A percentile compares a stretch with the other conserved stretches of the same genome.
phyloP scores from a whole-genome alignment of 2,329 filamentous ascomycete genomes.

The Cadophora sp. region DNA sequence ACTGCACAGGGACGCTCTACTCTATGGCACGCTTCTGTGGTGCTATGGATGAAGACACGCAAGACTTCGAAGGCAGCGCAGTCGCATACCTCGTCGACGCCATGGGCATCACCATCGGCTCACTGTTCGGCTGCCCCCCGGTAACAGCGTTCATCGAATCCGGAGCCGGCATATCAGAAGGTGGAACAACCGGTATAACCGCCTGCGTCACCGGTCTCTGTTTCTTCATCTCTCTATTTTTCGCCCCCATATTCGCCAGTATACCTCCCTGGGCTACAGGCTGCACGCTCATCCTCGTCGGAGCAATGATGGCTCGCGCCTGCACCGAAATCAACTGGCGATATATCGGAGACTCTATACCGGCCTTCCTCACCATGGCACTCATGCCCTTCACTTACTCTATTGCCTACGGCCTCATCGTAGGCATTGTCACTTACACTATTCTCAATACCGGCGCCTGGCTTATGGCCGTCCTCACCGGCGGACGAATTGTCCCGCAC shows the following conservation, averaged over 20 bases:
- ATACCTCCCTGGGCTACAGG: constrained; percentile 91
- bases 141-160: constrained; percentile 89
- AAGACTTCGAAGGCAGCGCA: constrained; percentile 87
- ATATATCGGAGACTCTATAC: constrained; percentile 83
- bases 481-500: constrained; percentile 74
- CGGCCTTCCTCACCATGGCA: constrained; percentile 82
- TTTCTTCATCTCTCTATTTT: constrained; percentile 89
- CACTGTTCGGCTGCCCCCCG: constrained; percentile 78
- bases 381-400: constrained; percentile 92
- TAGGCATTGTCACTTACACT: constrained; percentile 77
- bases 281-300: constrained; percentile 85
- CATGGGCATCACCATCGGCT: constrained; percentile 78
- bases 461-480: constrained; percentile 68
- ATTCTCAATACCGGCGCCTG: constrained; percentile 76
- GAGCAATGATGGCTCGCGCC: constrained; percentile 83
- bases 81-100: constrained; percentile 86
- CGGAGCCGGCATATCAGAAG: constrained; percentile 89
- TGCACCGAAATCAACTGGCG: constrained; percentile 88
- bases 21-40: constrained; percentile 87
- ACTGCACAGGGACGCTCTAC: constrained; percentile 86
- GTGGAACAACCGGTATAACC: constrained; percentile 84
- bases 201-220: constrained; percentile 79
- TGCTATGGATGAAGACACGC: constrained; percentile 79
- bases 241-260: constrained; percentile 87
- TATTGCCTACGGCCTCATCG: constrained; percentile 86